phyloP scores from a whole-genome alignment of 108 stramenopile species.

The Aurantiochytrium sp. region DNA sequence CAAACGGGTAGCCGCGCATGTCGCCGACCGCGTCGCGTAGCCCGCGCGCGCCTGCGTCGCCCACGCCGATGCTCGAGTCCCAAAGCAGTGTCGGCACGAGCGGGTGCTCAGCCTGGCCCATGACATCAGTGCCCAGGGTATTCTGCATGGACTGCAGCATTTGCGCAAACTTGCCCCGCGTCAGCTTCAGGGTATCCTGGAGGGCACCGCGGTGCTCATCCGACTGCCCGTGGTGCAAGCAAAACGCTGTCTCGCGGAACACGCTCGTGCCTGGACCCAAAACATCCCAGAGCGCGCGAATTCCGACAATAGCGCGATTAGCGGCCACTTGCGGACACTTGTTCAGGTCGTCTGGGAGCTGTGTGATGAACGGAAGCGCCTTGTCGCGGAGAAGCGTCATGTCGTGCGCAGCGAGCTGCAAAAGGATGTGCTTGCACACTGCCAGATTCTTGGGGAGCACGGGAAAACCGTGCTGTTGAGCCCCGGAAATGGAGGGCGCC shows the following conservation, averaged over 20 bases:
- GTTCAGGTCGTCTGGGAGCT: slow-evolving; percentile 9
- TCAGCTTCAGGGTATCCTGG: not conserved
- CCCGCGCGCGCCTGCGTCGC: not conserved
- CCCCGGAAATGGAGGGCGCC: not conserved
- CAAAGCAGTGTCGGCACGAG: not conserved
- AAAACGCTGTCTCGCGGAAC: not conserved
- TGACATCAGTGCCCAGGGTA: not conserved
- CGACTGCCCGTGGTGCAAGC: not conserved
- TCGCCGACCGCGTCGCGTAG: not conserved
- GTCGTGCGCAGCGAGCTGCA: slow-evolving; percentile 19
- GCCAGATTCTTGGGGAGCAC: not conserved
- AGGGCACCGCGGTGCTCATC: not conserved
- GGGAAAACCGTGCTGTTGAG: not conserved
- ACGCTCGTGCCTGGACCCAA: not conserved
- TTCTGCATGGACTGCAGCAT: not conserved
- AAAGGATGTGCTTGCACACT: slow-evolving; percentile 9
- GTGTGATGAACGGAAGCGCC: not conserved
- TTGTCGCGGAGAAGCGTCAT: not conserved
- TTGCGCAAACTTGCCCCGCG: not conserved
- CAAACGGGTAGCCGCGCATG: slow-evolving; percentile 2
- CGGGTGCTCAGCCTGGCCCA: not conserved
- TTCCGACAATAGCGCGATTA: not conserved
- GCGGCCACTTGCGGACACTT: not conserved
- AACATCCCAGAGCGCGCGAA: not conserved
- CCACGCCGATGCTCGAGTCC: not conserved